These are phyloP conservation scores for Odontarrhena argentea DNA, from an alignment of 345 rosid species.

Conservation along the genomic window DNA sequence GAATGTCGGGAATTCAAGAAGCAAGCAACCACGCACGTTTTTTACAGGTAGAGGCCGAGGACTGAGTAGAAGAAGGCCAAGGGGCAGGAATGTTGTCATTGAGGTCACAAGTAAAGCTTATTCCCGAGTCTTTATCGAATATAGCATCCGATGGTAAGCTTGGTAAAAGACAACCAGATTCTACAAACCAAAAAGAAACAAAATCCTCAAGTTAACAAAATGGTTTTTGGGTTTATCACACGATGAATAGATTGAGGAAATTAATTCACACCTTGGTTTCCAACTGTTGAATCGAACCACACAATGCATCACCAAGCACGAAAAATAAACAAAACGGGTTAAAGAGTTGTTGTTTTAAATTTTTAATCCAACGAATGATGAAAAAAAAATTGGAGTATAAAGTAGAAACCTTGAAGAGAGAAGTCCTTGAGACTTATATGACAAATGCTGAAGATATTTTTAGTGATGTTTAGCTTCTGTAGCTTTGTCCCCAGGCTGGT, in stretches of 20 bases:
- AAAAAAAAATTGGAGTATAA: constrained; percentile 10
- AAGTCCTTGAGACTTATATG: constrained; percentile 94
- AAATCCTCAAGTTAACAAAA: constrained; percentile 23
- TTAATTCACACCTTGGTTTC: constrained; percentile 60
- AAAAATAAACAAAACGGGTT: neutral
- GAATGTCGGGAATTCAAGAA: neutral
- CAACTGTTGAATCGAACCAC: constrained; percentile 50
- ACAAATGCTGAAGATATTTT: constrained; percentile 71
- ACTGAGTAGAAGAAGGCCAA: constrained; percentile 68
- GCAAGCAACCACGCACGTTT: constrained; percentile 53
- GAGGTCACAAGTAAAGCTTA: constrained; percentile 95
- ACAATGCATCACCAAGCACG: constrained; percentile 15
- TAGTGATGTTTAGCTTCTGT: constrained; percentile 65
- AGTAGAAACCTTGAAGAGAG: constrained; percentile 82
- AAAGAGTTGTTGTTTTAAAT: neutral
- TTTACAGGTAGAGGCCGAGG: constrained; percentile 72
- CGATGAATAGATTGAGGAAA: neutral
- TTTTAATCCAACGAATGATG: neutral
- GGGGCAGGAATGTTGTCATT: constrained; percentile 97
- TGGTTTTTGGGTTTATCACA: neutral
- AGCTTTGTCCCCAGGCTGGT: constrained; percentile 67
- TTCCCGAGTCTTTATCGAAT: constrained; percentile 65
- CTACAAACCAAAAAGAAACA: constrained; percentile 40
- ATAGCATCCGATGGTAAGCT: constrained; percentile 98
- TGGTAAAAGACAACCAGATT: constrained; percentile 90